Evolutionary conservation across 345 rosid species (phyloP).

Genomic region (Toxicodendron radicans): DNA sequence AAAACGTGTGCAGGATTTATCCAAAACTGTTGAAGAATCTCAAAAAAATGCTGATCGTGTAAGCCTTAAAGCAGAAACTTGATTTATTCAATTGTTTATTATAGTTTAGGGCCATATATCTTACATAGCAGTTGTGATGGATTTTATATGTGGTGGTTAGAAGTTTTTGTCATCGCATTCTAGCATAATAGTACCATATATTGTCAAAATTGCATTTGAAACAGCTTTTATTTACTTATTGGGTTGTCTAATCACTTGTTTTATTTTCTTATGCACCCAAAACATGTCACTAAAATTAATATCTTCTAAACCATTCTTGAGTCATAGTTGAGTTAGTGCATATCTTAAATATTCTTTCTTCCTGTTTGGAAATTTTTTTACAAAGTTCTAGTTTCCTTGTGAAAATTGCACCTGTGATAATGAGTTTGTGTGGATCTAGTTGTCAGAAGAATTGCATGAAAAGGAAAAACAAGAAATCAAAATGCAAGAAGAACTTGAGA

Average conservation of each 20-base stretch:
- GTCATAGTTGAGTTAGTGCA: background rate
- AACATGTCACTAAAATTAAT: background rate
- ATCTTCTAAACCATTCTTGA: background rate
- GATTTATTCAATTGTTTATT: background rate
- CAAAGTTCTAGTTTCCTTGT: background rate
- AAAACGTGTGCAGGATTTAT: constrained; percentile 77
- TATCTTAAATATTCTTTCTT: background rate
- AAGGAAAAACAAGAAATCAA: constrained; percentile 56
- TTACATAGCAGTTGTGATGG: too few species aligned
- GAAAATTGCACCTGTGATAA: constrained; percentile 8
- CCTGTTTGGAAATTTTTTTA: background rate
- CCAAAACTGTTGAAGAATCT: constrained; percentile 73
- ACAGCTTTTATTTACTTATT: background rate
- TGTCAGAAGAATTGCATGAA: constrained; percentile 68
- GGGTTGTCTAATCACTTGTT: background rate
- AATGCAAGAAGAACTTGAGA: constrained; percentile 70
- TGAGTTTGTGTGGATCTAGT: constrained; percentile 40
- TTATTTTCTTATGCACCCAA: background rate
- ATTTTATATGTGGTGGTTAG: too few species aligned
- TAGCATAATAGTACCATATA: too few species aligned
- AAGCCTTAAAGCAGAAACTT: constrained; percentile 16
- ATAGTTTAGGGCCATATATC: background rate
- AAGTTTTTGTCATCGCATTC: too few species aligned
- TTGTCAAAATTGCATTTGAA: too few species aligned
- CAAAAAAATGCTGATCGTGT: constrained; percentile 68